phyloP scores from a whole-genome alignment of 257 asterid genomes.

The Leonotis leonurus region DNA sequence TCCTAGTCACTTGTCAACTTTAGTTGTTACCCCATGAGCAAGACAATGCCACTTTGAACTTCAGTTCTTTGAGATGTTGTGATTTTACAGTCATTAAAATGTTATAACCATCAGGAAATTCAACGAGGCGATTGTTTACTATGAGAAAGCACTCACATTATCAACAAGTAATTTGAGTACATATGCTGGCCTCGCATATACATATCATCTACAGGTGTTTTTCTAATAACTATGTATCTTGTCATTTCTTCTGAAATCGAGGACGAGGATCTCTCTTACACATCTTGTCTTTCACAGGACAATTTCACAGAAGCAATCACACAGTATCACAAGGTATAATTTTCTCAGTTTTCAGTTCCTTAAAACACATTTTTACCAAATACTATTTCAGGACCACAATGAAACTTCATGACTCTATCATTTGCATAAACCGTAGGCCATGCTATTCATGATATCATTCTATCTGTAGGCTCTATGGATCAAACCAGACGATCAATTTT shows the following conservation, averaged over 20 bases:
- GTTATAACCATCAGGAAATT: conserved; percentile 67
- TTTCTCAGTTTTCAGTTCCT: neutral
- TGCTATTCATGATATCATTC: too few relatives aligned
- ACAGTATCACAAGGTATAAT: conserved; percentile 86
- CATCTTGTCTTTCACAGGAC: conserved; percentile 44
- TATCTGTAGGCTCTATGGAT: conserved; percentile 89
- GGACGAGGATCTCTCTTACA: neutral
- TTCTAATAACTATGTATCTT: neutral
- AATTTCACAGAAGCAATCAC: conserved; percentile 71
- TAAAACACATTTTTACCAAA: neutral
- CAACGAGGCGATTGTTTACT: conserved; percentile 70
- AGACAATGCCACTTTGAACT: too few relatives aligned
- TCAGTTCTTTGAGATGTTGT: too few relatives aligned
- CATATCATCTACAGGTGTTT: conserved; percentile 80
- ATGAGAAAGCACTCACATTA: conserved; percentile 92
- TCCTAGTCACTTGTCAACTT: neutral
- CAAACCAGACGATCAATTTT: conserved; percentile 73
- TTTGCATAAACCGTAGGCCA: too few relatives aligned
- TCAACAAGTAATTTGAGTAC: conserved; percentile 86
- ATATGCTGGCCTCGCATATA: conserved; percentile 94
- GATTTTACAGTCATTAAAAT: too few relatives aligned
- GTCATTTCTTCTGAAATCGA: neutral
- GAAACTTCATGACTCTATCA: neutral
- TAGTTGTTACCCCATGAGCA: neutral
- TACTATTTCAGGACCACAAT: neutral